phyloP scores from a whole-genome alignment of 306 rosid species.

The Casuarina equisetifolia region DNA sequence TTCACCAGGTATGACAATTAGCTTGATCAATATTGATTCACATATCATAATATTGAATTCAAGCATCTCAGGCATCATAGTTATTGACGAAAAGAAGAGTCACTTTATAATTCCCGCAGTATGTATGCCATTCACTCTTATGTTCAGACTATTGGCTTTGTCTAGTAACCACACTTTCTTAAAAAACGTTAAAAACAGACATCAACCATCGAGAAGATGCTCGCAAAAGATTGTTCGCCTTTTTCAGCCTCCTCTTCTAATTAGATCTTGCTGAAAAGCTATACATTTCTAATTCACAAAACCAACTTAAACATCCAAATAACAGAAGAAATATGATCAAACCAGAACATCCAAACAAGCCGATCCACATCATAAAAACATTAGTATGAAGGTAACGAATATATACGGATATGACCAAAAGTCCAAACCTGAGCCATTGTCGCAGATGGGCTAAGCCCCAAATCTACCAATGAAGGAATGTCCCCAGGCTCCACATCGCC shows the following conservation, averaged over 20 bases:
- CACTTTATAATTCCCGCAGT: neutral
- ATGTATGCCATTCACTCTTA: neutral
- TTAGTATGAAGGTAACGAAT: too few species aligned
- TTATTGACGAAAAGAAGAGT: neutral
- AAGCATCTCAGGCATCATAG: too few species aligned
- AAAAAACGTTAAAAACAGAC: neutral
- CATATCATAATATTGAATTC: neutral
- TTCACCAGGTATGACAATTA: neutral
- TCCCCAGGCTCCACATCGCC: constrained; percentile 91
- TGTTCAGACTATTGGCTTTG: neutral
- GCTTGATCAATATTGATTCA: neutral
- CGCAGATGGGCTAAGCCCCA: constrained; percentile 77
- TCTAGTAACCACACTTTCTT: neutral
- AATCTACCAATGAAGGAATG: constrained; percentile 76
- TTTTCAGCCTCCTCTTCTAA: neutral
- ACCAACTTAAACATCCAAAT: neutral
- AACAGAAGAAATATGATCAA: neutral
- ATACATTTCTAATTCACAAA: neutral
- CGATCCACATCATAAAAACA: neutral
- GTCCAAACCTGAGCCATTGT: constrained; percentile 63
- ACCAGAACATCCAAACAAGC: neutral
- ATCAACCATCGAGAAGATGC: neutral
- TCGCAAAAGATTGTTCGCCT: neutral
- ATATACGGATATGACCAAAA: neutral
- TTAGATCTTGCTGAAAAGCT: neutral